Conservation (phyloP, 208 protist genomes). For the Porcisia deanei region DNA sequence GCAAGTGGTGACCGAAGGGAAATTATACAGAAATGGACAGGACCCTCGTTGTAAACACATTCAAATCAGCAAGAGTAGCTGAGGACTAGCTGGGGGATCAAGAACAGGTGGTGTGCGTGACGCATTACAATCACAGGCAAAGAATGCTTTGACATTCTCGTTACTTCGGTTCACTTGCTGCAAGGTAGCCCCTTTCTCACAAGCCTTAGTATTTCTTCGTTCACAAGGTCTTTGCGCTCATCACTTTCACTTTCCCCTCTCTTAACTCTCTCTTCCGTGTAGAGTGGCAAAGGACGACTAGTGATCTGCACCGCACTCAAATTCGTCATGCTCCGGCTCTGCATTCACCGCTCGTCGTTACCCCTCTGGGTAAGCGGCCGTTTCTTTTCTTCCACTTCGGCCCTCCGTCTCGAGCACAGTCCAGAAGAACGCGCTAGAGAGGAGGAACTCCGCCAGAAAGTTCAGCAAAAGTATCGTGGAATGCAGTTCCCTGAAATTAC, state of each 20-base stretch:
- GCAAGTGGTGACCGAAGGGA: background rate
- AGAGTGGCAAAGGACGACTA: background rate
- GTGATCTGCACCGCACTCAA: background rate
- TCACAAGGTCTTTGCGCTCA: background rate
- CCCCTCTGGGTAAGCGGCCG: background rate
- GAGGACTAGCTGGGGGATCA: background rate
- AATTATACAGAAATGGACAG: background rate
- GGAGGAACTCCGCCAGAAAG: slow-evolving; percentile 47
- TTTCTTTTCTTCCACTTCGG: slow-evolving; percentile 21
- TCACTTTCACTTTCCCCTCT: slow-evolving; percentile 1
- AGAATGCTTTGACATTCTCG: background rate
- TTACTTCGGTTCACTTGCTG: background rate
- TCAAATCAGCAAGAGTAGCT: background rate
- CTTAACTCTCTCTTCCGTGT: background rate
- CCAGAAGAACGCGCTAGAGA: slow-evolving; percentile 46
- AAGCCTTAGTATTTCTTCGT: background rate
- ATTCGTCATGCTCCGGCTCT: slow-evolving; percentile 12
- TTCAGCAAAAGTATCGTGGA: slow-evolving; percentile 52
- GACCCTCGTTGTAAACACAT: background rate
- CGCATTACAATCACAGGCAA: background rate
- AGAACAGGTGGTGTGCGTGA: background rate
- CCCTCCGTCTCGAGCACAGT: slow-evolving; percentile 17
- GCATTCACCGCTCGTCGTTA: background rate
- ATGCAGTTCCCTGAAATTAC: slow-evolving; percentile 46
- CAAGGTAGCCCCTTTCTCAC: background rate